Conservation (phyloP, 805 yeast genomes). For the Pichia occidentalis region DNA sequence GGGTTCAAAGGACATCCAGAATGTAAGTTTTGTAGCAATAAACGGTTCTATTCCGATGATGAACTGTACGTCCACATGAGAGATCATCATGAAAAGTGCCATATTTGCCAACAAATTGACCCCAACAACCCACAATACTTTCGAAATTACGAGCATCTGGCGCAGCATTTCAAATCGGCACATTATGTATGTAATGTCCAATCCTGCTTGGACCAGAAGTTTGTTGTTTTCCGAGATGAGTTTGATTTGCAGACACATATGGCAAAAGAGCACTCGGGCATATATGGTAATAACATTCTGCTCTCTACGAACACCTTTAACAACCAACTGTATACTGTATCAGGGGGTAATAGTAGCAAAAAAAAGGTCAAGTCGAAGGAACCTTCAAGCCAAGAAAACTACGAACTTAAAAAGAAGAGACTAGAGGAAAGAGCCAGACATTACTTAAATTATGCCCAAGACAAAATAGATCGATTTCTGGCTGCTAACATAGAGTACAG, state of each 20-base stretch:
- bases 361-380: too few relatives aligned
- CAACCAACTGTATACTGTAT: slow-evolving; percentile 55
- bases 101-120: slow-evolving; percentile 71
- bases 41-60: slow-evolving; percentile 80
- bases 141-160: slow-evolving; percentile 66
- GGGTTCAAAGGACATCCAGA: slow-evolving; percentile 88
- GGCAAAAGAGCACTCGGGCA: slow-evolving; percentile 58
- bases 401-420: slow-evolving; percentile 45
- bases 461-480: slow-evolving; percentile 42
- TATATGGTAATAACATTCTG: slow-evolving; percentile 35
- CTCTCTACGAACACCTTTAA: slow-evolving; percentile 23
- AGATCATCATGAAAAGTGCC: slow-evolving; percentile 81
- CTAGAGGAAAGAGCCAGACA: slow-evolving; percentile 83
- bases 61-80: slow-evolving; percentile 79
- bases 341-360: slow-evolving; percentile 17
- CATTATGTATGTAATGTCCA: slow-evolving; percentile 78
- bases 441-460: slow-evolving; percentile 51
- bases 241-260: slow-evolving; percentile 84
- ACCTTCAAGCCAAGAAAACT: slow-evolving; percentile 14
- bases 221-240: slow-evolving; percentile 86
- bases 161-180: slow-evolving; percentile 61
- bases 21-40: slow-evolving; percentile 73
- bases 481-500: slow-evolving; percentile 43
- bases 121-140: slow-evolving; percentile 66
- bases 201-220: slow-evolving; percentile 77